phyloP scores from a whole-genome alignment of 345 rosid species.

The Camelina hispida region DNA sequence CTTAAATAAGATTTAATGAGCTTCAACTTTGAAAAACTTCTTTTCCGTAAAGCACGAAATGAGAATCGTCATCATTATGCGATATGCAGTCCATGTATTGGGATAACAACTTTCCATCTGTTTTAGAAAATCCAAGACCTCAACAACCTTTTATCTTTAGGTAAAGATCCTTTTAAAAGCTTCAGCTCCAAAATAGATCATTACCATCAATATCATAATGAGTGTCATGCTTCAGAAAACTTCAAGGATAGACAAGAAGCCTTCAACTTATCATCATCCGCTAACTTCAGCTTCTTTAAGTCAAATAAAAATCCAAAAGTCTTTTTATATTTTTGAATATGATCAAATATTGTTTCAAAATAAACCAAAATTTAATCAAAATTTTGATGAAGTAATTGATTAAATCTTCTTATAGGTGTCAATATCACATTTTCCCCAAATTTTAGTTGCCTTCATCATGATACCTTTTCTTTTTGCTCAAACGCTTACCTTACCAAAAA shows the following conservation, averaged over 20 bases:
- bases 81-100: neutral
- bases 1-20: neutral
- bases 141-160: neutral
- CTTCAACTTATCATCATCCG: no score
- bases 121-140: neutral
- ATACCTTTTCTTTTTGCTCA: no score
- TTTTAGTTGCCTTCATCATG: no score
- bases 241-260: neutral
- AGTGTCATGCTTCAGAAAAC: neutral
- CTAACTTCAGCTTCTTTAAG: no score
- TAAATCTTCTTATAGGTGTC: no score
- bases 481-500: no score
- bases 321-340: no score
- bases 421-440: no score
- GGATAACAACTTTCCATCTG: neutral
- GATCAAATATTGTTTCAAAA: no score
- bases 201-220: neutral
- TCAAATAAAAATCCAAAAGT: no score
- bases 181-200: neutral
- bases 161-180: neutral
- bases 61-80: neutral
- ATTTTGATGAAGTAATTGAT: no score
- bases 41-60: neutral
- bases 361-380: no score
- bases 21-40: neutral